A percentile compares a stretch with the other conserved stretches of the same genome.
phyloP scores from a whole-genome alignment of 2,329 filamentous ascomycete genomes.

The Gaeumannomyces sp. region DNA sequence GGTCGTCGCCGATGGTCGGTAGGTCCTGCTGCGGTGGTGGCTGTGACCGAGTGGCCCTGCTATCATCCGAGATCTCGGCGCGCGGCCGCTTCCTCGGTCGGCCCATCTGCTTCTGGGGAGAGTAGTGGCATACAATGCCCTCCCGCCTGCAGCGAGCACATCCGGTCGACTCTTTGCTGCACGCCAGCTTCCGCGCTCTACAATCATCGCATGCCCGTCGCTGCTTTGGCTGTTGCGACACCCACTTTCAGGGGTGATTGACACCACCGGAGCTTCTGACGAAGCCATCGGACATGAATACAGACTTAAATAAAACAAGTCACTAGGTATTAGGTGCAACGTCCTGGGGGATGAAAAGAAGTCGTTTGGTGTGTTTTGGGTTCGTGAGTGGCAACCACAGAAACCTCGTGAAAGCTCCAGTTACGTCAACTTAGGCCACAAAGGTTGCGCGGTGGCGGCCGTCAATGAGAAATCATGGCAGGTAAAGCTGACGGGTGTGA shows the following conservation, averaged over 20 bases:
- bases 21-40: not conserved
- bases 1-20: not conserved
- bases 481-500: too few relatives aligned
- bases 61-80: constrained; percentile 22
- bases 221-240: constrained; percentile 36
- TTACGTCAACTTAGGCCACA: not conserved
- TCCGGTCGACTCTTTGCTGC: constrained; percentile 54
- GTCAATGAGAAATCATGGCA: too few relatives aligned
- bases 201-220: constrained; percentile 59
- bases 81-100: constrained; percentile 52
- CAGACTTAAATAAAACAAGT: not conserved
- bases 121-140: constrained; percentile 53
- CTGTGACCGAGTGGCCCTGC: not conserved
- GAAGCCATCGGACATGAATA: not conserved
- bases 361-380: not conserved
- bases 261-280: not conserved
- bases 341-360: not conserved
- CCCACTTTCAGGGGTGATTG: not conserved
- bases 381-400: not conserved
- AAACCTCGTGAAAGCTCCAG: not conserved
- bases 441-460: too few relatives aligned
- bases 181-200: constrained; percentile 60
- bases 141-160: constrained; percentile 55
- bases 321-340: not conserved
- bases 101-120: constrained; percentile 60